Percentiles rank a stretch among this genome's conserved stretches.
Evolutionary conservation across 495 filamentous ascomycete genomes (phyloP).

Genomic region (Aspergillus wentii): DNA sequence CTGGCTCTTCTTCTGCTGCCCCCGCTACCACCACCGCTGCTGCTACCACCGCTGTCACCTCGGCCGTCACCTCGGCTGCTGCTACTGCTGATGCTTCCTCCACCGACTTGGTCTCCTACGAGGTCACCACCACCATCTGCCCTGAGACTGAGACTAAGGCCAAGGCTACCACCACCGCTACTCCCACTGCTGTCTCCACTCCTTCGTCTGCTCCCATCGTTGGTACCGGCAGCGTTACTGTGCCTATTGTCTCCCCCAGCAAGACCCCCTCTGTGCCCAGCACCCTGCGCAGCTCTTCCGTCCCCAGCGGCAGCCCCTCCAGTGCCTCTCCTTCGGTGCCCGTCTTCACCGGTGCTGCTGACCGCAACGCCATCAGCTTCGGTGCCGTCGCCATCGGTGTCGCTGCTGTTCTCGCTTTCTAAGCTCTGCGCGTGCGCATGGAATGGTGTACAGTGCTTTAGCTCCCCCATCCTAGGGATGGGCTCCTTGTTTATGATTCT

Average conservation of each 20-base stretch:
- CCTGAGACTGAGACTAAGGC: slow-evolving; percentile 8
- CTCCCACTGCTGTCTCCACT: slow-evolving; percentile 7
- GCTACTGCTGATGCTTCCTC: slow-evolving; percentile 8
- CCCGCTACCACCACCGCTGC: slow-evolving; percentile 11
- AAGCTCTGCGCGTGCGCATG: slow-evolving; percentile 12
- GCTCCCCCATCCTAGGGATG: no score
- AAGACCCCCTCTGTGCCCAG: slow-evolving; percentile 12
- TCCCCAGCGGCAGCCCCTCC: slow-evolving; percentile 19
- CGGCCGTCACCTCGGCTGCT: slow-evolving; percentile 11
- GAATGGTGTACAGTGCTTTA: slow-evolving; percentile 1
- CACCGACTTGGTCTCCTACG: slow-evolving; percentile 7
- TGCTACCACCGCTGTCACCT: slow-evolving; percentile 8
- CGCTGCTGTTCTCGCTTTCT: slow-evolving; percentile 38
- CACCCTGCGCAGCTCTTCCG: slow-evolving; percentile 14
- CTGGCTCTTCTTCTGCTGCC: slow-evolving; percentile 38
- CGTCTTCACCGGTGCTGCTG: slow-evolving; percentile 43
- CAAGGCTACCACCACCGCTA: slow-evolving; percentile 7
- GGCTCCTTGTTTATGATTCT: slow-evolving; percentile 6
- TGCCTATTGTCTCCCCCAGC: slow-evolving; percentile 14
- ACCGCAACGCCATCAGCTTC: slow-evolving; percentile 38
- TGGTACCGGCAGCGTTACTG: slow-evolving; percentile 21
- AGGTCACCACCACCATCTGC: slow-evolving; percentile 20
- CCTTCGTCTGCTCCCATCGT: slow-evolving; percentile 14
- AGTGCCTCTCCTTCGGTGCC: slow-evolving; percentile 29
- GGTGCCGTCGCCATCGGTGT: slow-evolving; percentile 42